Evolutionary conservation across 2,329 filamentous ascomycete species (phyloP).

Genomic region (Fusarium pininemorale): DNA sequence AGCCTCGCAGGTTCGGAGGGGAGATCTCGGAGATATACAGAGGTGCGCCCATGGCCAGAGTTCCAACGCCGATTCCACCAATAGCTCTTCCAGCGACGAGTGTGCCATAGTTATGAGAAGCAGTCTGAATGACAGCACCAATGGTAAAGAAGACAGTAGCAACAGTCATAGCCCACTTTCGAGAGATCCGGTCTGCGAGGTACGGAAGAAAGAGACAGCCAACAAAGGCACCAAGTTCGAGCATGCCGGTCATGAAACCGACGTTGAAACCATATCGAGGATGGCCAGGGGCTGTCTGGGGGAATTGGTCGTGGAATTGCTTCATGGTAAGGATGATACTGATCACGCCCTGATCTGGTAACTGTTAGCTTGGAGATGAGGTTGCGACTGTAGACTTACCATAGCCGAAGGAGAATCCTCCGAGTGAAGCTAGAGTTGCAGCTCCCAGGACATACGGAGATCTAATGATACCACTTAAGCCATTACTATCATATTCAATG

Average conservation of each 20-base stretch:
- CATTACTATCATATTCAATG: not conserved
- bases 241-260: slow-evolving; percentile 52
- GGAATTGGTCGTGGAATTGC: slow-evolving; percentile 51
- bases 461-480: slow-evolving; percentile 50
- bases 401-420: not conserved
- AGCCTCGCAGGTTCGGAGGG: slow-evolving; percentile 57
- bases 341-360: slow-evolving; percentile 47
- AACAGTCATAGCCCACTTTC: slow-evolving; percentile 37
- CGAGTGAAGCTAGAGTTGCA: slow-evolving; percentile 50
- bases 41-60: slow-evolving; percentile 55
- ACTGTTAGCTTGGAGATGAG: not conserved
- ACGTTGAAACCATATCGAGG: slow-evolving; percentile 46
- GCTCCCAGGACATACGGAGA: slow-evolving; percentile 54
- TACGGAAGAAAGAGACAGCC: slow-evolving; percentile 41
- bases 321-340: slow-evolving; percentile 55
- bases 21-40: slow-evolving; percentile 60
- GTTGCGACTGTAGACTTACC: not conserved
- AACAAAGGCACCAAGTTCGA: slow-evolving; percentile 61
- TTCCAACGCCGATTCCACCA: slow-evolving; percentile 57
- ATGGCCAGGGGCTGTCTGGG: slow-evolving; percentile 44
- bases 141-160: slow-evolving; percentile 37
- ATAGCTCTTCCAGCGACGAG: slow-evolving; percentile 37
- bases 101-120: slow-evolving; percentile 15
- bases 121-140: slow-evolving; percentile 36
- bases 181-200: slow-evolving; percentile 36